A percentile compares a stretch with the other conserved stretches of the same genome.
phyloP scores from a whole-genome alignment of 768 basidiomycete genomes.

The Xerocomus potaroensis region DNA sequence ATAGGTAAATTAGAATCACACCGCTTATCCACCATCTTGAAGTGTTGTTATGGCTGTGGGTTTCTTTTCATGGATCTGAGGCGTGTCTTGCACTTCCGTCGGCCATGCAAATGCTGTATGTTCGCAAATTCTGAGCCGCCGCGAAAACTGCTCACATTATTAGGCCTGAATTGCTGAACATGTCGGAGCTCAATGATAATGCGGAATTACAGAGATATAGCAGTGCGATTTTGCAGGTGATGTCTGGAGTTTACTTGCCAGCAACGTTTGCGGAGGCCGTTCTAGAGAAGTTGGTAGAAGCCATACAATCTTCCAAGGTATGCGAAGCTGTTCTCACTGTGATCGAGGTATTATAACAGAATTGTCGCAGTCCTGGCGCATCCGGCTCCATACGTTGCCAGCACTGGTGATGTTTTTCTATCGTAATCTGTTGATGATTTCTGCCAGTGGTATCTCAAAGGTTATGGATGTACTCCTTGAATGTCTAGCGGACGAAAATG shows the following conservation, averaged over 20 bases:
- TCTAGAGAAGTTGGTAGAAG: constrained; percentile 56
- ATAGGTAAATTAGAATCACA: neutral
- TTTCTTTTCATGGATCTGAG: constrained; percentile 68
- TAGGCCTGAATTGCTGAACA: constrained; percentile 84
- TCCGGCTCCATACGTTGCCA: constrained; percentile 83
- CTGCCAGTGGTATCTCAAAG: constrained; percentile 58
- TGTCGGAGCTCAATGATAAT: constrained; percentile 87
- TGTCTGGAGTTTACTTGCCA: constrained; percentile 79
- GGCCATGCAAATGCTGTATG: constrained; percentile 71
- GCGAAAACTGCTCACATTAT: constrained; percentile 6
- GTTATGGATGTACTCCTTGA: constrained; percentile 82
- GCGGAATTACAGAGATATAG: constrained; percentile 79
- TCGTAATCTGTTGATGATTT: constrained; percentile 76
- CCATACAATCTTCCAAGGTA: constrained; percentile 77
- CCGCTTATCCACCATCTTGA: constrained; percentile 20
- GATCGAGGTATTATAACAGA: constrained; percentile 11
- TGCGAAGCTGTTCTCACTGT: constrained; percentile 17
- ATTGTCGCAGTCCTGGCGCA: constrained; percentile 74
- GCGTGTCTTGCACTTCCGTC: constrained; percentile 77
- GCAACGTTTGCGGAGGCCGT: constrained; percentile 59
- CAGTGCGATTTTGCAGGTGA: constrained; percentile 72
- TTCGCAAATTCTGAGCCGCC: constrained; percentile 13
- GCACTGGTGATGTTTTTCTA: constrained; percentile 89
- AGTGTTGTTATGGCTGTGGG: constrained; percentile 82
- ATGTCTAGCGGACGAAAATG: constrained; percentile 85